These are phyloP conservation scores for Colletotrichum godetiae DNA, from an alignment of 2,329 filamentous ascomycete genomes.

Conservation along the genomic window DNA sequence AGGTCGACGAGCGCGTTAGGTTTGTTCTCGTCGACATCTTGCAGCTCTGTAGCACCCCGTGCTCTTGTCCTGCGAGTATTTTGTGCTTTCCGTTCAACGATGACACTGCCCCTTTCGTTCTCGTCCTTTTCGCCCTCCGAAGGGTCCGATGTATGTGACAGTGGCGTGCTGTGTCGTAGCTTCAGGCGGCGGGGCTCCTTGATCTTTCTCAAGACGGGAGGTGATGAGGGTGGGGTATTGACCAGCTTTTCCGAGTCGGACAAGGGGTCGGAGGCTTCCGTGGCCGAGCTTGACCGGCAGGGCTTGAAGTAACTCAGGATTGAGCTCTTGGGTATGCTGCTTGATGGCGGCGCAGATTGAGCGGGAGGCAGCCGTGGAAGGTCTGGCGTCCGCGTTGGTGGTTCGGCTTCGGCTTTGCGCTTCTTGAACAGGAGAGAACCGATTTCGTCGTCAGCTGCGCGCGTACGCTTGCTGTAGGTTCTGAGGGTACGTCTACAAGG, in stretches of 20 bases:
- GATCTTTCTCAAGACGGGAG: slow-evolving; percentile 22
- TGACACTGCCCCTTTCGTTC: neutral
- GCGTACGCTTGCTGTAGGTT: slow-evolving; percentile 52
- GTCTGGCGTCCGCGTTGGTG: neutral
- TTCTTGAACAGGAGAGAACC: neutral
- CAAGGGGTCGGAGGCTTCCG: slow-evolving; percentile 19
- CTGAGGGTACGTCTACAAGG: slow-evolving; percentile 40
- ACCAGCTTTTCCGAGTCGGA: slow-evolving; percentile 32
- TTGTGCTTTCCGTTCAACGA: neutral
- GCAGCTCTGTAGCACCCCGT: neutral
- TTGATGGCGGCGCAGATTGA: slow-evolving; percentile 5
- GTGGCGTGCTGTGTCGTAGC: slow-evolving; percentile 29
- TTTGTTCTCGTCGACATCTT: neutral
- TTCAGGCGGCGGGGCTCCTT: slow-evolving; percentile 35
- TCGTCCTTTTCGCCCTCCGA: neutral
- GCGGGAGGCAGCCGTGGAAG: neutral
- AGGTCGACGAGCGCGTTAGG: neutral
- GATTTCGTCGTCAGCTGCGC: neutral
- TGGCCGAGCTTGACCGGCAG: slow-evolving; percentile 29
- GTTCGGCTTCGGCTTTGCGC: slow-evolving; percentile 39
- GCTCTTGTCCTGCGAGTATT: neutral
- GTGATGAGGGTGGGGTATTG: slow-evolving; percentile 40
- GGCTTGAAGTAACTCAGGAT: slow-evolving; percentile 57
- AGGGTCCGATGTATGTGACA: neutral
- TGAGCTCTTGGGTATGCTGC: slow-evolving; percentile 44